Evolutionary conservation across 768 basidiomycete genomes (phyloP), one percentile per base, ranked within the genome.

Genomic region (Clathrus columnatus): DNA sequence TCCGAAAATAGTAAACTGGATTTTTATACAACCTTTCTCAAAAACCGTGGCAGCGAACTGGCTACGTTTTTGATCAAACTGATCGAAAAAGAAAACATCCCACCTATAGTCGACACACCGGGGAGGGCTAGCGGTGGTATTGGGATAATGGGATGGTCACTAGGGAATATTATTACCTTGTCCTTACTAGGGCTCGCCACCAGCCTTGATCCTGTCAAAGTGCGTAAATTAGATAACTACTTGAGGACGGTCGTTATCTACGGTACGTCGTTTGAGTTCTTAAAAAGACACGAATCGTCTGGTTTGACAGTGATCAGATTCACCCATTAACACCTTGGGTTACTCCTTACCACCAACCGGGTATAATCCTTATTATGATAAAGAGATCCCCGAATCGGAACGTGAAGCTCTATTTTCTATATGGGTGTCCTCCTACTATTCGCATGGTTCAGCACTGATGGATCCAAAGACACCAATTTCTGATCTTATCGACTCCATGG

Each of bases 141-240:
- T 18, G 60, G 63, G 7, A 59, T 69, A 24, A 49, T 70, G 0
- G 72, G 71, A 0, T 74, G 72, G 73, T 73, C 71, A 4, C 36
- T 69, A 8, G 73, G 70, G 0, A 62, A 61, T 8, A 48, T 58
- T 4, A 63, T 60, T 17, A 60, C 67, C n/a, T 45, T 65, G 11
- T 63, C 71, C 4, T 54, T 63, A 4, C 63, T 70, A 10, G 62
- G 65, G 2, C 30, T 61, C 41, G 54, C 62, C 2, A 57, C 64
- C 24, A 59, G 57, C 4, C 56, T 71, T 20, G 57, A 64, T 7
- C 42, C 49, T 7, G 62, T 62, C 21, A 57, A 61, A 24, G 59
- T 59, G n/a, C 44, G 50, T 17, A 48, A 61, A 14, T 52, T 69
- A n/a, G 59, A 57, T 3, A 27, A 32, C 1, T 61, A 69, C 43